Conservation (phyloP, 441 rosid genomes). For the Cnidoscolus chayamansa region DNA sequence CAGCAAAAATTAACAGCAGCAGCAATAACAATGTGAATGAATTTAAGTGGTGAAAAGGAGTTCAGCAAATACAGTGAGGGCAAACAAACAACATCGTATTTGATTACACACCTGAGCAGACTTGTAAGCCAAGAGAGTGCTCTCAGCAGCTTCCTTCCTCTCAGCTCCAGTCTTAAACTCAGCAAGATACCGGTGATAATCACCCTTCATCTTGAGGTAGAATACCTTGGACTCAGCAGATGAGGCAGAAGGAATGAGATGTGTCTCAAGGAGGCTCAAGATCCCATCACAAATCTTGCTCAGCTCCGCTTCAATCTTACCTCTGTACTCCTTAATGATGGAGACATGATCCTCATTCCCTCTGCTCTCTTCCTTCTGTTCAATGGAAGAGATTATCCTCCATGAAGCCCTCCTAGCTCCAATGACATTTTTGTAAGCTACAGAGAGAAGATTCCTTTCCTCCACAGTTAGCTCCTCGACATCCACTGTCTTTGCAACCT, state of each 20-base stretch:
- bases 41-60: too few relatives aligned
- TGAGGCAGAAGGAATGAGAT: slow-evolving; percentile 79
- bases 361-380: slow-evolving; percentile 95
- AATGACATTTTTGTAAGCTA: slow-evolving; percentile 93
- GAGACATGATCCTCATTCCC: slow-evolving; percentile 81
- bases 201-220: slow-evolving; percentile 97
- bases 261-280: slow-evolving; percentile 78
- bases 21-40: not conserved
- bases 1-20: not conserved
- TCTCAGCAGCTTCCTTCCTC: slow-evolving; percentile 97
- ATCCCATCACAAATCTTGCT: slow-evolving; percentile 90
- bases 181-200: slow-evolving; percentile 86
- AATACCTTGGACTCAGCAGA: slow-evolving; percentile 92
- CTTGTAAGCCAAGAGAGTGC: slow-evolving; percentile 86
- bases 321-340: slow-evolving; percentile 81
- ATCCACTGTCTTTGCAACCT: slow-evolving; percentile 79
- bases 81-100: not conserved
- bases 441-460: slow-evolving; percentile 92
- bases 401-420: slow-evolving; percentile 98
- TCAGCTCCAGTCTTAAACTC: slow-evolving; percentile 90
- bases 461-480: slow-evolving; percentile 86
- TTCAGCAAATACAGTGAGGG: too few relatives aligned
- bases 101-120: slow-evolving; percentile 70
- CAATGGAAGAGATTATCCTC: slow-evolving; percentile 96
- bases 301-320: slow-evolving; percentile 81